These are phyloP conservation scores for Tolypocladium capitatum DNA, from an alignment of 2,329 filamentous ascomycete genomes.

Conservation along the genomic window DNA sequence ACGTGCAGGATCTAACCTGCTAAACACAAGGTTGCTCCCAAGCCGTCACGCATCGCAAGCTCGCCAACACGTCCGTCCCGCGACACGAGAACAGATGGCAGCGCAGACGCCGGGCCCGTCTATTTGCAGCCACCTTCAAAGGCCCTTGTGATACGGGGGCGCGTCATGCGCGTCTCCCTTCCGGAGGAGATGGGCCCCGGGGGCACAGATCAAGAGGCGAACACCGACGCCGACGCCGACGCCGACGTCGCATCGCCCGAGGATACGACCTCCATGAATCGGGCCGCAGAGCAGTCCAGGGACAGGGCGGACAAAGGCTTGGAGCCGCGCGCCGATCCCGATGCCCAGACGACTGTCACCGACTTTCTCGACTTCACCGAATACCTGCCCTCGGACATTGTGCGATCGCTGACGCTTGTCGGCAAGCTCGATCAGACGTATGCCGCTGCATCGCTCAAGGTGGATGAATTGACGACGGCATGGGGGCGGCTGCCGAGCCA, in stretches of 20 bases:
- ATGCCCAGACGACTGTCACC: conserved; percentile 55
- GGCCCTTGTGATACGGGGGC: not conserved
- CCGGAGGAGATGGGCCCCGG: conserved; percentile 13
- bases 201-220: conserved; percentile 9
- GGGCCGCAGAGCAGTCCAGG: conserved; percentile 11
- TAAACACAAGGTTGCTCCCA: too few relatives aligned
- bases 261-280: conserved; percentile 12
- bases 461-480: conserved; percentile 41
- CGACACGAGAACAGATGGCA: conserved; percentile 5
- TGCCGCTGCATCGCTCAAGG: conserved; percentile 36
- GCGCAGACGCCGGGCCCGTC: conserved; percentile 3
- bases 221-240: conserved; percentile 10
- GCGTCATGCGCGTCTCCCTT: not conserved
- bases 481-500: conserved; percentile 44
- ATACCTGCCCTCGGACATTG: conserved; percentile 54
- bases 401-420: conserved; percentile 52
- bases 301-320: conserved; percentile 28
- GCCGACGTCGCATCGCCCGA: conserved; percentile 15
- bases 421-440: conserved; percentile 49
- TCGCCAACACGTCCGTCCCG: conserved; percentile 1
- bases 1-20: not conserved
- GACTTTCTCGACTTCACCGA: conserved; percentile 60
- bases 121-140: not conserved
- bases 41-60: conserved; percentile 2
- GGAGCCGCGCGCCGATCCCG: conserved; percentile 45